Percentiles rank a stretch among this genome's conserved stretches.
phyloP scores from a whole-genome alignment of 2,329 filamentous ascomycete species.

The Cladosporium halotolerans region DNA sequence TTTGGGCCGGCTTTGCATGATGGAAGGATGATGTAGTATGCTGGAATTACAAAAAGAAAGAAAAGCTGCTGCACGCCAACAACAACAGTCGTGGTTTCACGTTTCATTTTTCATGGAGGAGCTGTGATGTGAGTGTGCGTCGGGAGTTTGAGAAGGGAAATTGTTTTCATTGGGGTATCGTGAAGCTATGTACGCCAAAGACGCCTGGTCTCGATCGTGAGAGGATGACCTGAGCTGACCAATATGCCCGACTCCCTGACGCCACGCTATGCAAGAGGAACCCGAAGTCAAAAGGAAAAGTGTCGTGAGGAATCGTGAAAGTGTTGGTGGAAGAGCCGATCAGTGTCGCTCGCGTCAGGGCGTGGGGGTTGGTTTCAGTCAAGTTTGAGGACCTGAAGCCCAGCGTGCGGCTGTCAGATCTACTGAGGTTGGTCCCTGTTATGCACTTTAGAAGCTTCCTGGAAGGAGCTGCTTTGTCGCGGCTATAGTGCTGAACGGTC shows the following conservation, averaged over 20 bases:
- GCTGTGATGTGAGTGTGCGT: not conserved
- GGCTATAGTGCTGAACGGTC: too few relatives aligned
- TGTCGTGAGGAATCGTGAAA: too few relatives aligned
- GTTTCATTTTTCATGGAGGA: not conserved
- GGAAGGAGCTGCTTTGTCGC: too few relatives aligned
- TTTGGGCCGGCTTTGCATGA: constrained; percentile 7
- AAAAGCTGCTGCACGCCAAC: constrained; percentile 11
- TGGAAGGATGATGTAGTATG: constrained; percentile 5
- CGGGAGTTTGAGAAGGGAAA: not conserved
- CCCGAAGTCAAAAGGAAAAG: not conserved
- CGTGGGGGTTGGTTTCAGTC: too few relatives aligned
- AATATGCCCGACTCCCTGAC: not conserved
- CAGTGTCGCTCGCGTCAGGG: too few relatives aligned
- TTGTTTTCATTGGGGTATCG: not conserved
- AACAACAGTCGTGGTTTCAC: not conserved
- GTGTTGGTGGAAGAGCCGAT: too few relatives aligned
- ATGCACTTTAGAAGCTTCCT: too few relatives aligned
- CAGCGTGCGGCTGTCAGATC: too few relatives aligned
- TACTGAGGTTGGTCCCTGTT: too few relatives aligned
- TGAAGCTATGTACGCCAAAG: not conserved
- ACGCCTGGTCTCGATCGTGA: too few relatives aligned
- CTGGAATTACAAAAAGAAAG: constrained; percentile 8
- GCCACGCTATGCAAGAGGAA: constrained; percentile 10
- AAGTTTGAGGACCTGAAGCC: too few relatives aligned
- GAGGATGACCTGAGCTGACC: too few relatives aligned